Evolutionary conservation across 208 protist genomes (phyloP), one percentile per base, ranked within the genome.

Genomic region (Leishmania major): DNA sequence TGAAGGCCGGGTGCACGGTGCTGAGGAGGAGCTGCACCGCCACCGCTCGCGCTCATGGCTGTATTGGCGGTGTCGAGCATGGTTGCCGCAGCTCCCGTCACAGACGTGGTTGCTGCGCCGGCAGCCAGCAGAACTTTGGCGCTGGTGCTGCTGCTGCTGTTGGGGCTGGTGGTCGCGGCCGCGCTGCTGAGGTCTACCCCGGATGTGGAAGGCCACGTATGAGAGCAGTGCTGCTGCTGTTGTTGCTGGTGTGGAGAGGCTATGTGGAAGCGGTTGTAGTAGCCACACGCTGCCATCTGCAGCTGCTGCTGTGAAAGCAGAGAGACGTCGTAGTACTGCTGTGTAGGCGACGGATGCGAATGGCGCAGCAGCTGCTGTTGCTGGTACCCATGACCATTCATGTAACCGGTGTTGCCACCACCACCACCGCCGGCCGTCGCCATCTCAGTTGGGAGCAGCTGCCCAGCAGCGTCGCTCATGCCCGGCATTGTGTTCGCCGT

Each of bases 1-100:
- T 85, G 72, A 55, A 85, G 72, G 11, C 37, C 59, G 7, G 53
- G 59, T 6, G 35, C 70, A 55, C 82, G 82, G 10, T 70, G 77
- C 10, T 28, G 57, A 45, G 77, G 31, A 31, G 40, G n/a, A 22
- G 35, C 17, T 22, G 49, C 31, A 3, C 75, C 45, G 45, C 70
- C 73, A 43, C 37, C 40, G 43, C 53, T 74, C 31, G 71, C 31
- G 53, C 47, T 53, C 43, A 53, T 47, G 5, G 72, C 22, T 45
- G 66, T 22, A 2, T 51, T 66, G 53, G 60, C 60, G 31, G 28
- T 10, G 40, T 75, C 77, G 51, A 78, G 62, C 82, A 81, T 81
- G 22, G 82, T 82, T 13, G 69, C 70, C 15, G 82, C 71, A 22
- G 82, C 82, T 35, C 82, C 77, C 37, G 53, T 67, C 60, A 62